phyloP scores from a whole-genome alignment of 2,329 filamentous ascomycete genomes.

The Talaromyces sp. region DNA sequence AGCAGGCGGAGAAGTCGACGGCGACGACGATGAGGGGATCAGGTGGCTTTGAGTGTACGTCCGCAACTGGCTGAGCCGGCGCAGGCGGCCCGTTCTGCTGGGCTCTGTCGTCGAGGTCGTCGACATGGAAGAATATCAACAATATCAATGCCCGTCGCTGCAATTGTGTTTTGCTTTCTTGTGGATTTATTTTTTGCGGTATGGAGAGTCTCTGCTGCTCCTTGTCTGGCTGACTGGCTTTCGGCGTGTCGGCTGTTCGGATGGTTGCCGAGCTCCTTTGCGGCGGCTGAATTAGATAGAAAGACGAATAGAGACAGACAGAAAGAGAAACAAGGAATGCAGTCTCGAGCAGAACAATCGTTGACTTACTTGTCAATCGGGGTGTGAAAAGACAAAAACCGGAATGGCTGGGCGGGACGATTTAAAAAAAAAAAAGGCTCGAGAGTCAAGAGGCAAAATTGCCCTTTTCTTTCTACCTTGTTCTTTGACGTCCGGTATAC shows the following conservation, averaged over 20 bases:
- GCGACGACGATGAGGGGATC: slow-evolving; percentile 17
- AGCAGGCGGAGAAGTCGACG: background rate
- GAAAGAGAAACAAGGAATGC: background rate
- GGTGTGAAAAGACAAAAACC: background rate
- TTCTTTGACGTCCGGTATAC: too few species aligned
- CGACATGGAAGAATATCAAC: slow-evolving; percentile 4
- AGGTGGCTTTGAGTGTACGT: slow-evolving; percentile 31
- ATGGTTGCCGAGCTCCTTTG: background rate
- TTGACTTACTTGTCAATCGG: background rate
- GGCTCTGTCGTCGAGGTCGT: background rate
- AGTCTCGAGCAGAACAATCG: background rate
- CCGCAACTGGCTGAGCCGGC: slow-evolving; percentile 36
- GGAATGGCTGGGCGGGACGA: background rate
- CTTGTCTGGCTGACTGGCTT: too few species aligned
- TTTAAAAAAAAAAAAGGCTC: background rate
- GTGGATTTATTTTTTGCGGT: too few species aligned
- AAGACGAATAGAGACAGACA: background rate
- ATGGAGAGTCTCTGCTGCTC: too few species aligned
- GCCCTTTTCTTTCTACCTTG: background rate
- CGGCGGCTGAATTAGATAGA: background rate
- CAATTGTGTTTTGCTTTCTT: background rate
- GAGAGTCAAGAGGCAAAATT: background rate
- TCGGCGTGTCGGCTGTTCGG: background rate
- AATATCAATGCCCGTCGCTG: background rate
- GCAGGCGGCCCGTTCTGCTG: slow-evolving; percentile 30